Evolutionary conservation across 345 rosid genomes (phyloP).

Genomic region (Cardamine resedifolia): DNA sequence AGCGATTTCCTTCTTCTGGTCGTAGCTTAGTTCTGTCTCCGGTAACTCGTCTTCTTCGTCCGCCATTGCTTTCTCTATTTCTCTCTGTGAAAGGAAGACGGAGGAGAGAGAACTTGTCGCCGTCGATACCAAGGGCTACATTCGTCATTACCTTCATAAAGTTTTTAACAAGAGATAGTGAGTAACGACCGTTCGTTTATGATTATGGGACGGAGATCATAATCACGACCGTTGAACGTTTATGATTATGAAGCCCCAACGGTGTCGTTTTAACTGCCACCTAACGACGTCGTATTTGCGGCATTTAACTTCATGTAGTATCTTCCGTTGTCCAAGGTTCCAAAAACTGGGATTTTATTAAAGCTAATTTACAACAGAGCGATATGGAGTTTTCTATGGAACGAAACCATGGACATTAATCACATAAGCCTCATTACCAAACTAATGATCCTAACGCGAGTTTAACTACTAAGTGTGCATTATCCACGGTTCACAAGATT

Average conservation of each 20-base stretch:
- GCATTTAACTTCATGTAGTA: not conserved
- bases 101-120: slow-evolving; percentile 25
- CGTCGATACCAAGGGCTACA: slow-evolving; percentile 35
- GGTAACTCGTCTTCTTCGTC: slow-evolving; percentile 49
- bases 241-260: not conserved
- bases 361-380: slow-evolving; percentile 10
- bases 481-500: slow-evolving; percentile 37
- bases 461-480: slow-evolving; percentile 23
- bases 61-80: slow-evolving; percentile 45
- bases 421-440: slow-evolving; percentile 1
- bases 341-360: not conserved
- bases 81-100: slow-evolving; percentile 9
- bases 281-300: not conserved
- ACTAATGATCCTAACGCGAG: not conserved
- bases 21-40: slow-evolving; percentile 56
- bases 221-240: slow-evolving; percentile 37
- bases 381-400: not conserved
- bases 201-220: not conserved
- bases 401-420: not conserved
- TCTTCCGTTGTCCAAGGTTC: not conserved
- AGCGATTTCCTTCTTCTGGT: slow-evolving; percentile 94
- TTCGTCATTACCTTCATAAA: slow-evolving; percentile 8
- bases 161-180: no score
- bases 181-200: slow-evolving; percentile 36
- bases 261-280: not conserved